phyloP scores from a whole-genome alignment of 352 stramenopile species.

The Phytophthora megakarya region DNA sequence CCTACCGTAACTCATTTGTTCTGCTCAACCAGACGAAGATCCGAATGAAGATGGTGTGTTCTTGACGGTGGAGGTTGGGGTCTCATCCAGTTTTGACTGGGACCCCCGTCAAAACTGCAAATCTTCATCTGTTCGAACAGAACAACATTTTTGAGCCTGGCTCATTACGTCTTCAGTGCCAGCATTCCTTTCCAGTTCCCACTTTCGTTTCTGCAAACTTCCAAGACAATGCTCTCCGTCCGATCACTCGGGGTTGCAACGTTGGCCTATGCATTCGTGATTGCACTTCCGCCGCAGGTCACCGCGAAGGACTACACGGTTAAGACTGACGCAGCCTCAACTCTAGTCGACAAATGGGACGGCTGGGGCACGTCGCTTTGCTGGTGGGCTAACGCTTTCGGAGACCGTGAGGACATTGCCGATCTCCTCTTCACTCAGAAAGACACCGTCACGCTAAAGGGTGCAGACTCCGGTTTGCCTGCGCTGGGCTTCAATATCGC shows the following conservation, averaged over 20 bases:
- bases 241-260: conserved; percentile 10
- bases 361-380: conserved; percentile 66
- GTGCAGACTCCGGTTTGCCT: conserved; percentile 34
- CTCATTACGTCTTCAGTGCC: conserved; percentile 18
- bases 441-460: conserved; percentile 35
- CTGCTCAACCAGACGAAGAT: conserved; percentile 23
- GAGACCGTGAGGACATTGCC: conserved; percentile 54
- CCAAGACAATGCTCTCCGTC: conserved; percentile 16
- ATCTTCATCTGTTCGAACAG: conserved; percentile 30
- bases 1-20: not conserved
- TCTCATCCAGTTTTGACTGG: conserved; percentile 47
- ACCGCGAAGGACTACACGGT: conserved; percentile 30
- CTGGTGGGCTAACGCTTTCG: conserved; percentile 72
- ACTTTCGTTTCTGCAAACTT: conserved; percentile 13
- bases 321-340: conserved; percentile 22
- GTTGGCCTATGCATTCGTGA: conserved; percentile 7
- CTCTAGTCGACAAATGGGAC: conserved; percentile 43
- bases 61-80: conserved; percentile 61
- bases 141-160: conserved; percentile 26
- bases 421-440: conserved; percentile 61
- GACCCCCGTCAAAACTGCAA: conserved; percentile 6
- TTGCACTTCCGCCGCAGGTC: conserved; percentile 2
- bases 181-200: conserved; percentile 17
- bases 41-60: conserved; percentile 21
- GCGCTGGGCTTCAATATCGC: conserved; percentile 61